Evolutionary conservation across 2,329 filamentous ascomycete species (phyloP), one percentile per base, ranked within the genome.

Genomic region (Fusarium ambrosium): DNA sequence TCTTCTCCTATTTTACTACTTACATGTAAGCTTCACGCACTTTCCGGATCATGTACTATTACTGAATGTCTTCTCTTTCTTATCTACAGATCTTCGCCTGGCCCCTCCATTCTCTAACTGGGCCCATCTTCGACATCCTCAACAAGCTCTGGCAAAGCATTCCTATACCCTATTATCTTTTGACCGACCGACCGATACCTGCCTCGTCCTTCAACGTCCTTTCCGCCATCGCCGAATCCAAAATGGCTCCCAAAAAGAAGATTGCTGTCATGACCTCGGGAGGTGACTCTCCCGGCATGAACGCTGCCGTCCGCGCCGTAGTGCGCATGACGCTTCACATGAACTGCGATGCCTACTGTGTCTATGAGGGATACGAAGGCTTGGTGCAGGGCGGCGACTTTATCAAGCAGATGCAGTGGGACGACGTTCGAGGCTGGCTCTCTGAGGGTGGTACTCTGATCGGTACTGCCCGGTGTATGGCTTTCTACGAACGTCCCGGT

Each of bases 301-400:
- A 97, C 84, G 95, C 92, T 71, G 94, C 94, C 39, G 95, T 98
- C 41, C 91, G 95, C 71, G 95, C 95, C 60, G 94, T 98, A 32
- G 94, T 99, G 68, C 93, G 97, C 77, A 98, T 95, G 90, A 91
- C 95, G 61, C 94, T 98, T 77, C 92, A 97, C 83, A 90, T 94
- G 84, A 92, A 90, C 71, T 96, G 94, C 81, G 93, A 95, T 78
- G 89, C 93, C 71, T 97, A 90, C 79, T 94, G 92, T 78, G 87
- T 97, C 81, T 97, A 96, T 84, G 97, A 98, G 84, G 97, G 97
- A 71, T 99, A 99, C 85, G 95, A 98, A 81, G 97, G 97, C 48
- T 89, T 99, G 64, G 96, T 99, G 32, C 91, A 93, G 77, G 97
- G 96, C 78, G 95, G 95, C 56, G 89, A 95, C 81, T 91, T 96